Base-by-base conservation (phyloP, 495 filamentous ascomycete species). In the Aspergillus conjunctus region DNA sequence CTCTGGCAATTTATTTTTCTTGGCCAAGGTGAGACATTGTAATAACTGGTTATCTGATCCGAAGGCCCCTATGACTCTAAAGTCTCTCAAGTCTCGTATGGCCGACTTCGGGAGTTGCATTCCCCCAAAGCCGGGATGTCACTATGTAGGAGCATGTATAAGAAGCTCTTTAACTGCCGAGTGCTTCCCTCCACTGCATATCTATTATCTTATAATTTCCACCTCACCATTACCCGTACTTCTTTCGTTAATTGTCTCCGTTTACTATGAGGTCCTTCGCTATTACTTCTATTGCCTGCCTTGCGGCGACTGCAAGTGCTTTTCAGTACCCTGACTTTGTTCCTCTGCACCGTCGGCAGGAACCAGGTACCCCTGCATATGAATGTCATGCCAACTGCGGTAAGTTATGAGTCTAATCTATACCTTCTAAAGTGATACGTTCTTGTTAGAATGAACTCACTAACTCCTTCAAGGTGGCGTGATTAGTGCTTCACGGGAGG, bases 381-480 rank as follows among this genome's bases (percentile, higher is more conserved):
- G 71, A 76, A 10, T 83, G 81, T 53, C 81, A 83, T 57, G 72
- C 73, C 39, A 74, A 75, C 59, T 83, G 81, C 58, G 81, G 81
- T 82, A 60, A 56, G 73, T 58, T 17, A 20, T 22, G 14, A 2
- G 7, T 39, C 18, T 15, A 31, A 56, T 1, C 32, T 20, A 2
- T 41, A 20, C 12, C 12, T 26, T 39, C 18, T 18, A 1, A 8
- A 33, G 45, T 18, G 37, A 21, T 21, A 7, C 11, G 32, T 18
- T 41, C 7, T 1, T 49, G 56, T 39, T 21, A 66, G n/a, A 18
- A 39, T 45, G 54, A 5, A 26, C 10, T 56, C 43, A 26, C 43
- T 53, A 20, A 59, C 50, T 51, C 56, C 33, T 56, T 3, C 26
- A 31, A 81, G 79, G 79, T 21, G 72, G 73, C 32, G 74, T 77